Evolutionary conservation across 2,329 filamentous ascomycete species (phyloP).

Genomic region (Microcera coccophila): DNA sequence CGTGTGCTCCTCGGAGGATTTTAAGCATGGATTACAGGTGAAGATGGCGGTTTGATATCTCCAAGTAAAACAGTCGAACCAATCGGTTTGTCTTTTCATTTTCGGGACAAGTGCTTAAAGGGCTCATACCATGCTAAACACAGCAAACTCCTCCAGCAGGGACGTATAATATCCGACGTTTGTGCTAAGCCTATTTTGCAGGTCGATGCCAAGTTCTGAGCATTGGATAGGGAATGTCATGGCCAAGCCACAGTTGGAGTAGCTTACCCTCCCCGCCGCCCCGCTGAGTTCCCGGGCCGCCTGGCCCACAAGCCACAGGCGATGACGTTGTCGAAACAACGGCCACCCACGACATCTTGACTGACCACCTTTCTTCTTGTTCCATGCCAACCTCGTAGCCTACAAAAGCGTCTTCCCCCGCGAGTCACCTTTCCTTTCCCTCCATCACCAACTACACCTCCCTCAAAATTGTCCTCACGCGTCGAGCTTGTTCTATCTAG

Average conservation of each 20-base stretch:
- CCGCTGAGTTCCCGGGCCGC: not conserved
- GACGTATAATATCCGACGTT: too few relatives aligned
- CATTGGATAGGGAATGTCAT: not conserved
- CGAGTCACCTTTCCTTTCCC: not conserved
- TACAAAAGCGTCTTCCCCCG: not conserved
- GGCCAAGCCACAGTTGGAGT: not conserved
- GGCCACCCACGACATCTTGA: slow-evolving; percentile 20
- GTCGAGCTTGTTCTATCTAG: not conserved
- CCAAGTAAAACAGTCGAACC: too few relatives aligned
- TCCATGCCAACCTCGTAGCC: slow-evolving; percentile 6
- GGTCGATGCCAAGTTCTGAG: too few relatives aligned
- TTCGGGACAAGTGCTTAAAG: too few relatives aligned
- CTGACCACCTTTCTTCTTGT: slow-evolving; percentile 29
- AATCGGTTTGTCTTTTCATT: too few relatives aligned
- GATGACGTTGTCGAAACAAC: slow-evolving; percentile 32
- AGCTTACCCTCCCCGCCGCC: not conserved
- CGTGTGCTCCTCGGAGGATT: too few relatives aligned
- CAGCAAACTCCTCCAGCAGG: too few relatives aligned
- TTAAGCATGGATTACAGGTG: not conserved
- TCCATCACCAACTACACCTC: slow-evolving; percentile 3
- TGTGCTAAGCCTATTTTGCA: too few relatives aligned
- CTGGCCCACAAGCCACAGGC: slow-evolving; percentile 27
- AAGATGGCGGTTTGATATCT: not conserved
- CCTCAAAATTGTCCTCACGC: not conserved
- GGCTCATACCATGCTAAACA: too few relatives aligned